A percentile compares a stretch with the other conserved stretches of the same genome.
Evolutionary conservation across 352 stramenopile species (phyloP).

Genomic region (Phytopythium mirpurense): DNA sequence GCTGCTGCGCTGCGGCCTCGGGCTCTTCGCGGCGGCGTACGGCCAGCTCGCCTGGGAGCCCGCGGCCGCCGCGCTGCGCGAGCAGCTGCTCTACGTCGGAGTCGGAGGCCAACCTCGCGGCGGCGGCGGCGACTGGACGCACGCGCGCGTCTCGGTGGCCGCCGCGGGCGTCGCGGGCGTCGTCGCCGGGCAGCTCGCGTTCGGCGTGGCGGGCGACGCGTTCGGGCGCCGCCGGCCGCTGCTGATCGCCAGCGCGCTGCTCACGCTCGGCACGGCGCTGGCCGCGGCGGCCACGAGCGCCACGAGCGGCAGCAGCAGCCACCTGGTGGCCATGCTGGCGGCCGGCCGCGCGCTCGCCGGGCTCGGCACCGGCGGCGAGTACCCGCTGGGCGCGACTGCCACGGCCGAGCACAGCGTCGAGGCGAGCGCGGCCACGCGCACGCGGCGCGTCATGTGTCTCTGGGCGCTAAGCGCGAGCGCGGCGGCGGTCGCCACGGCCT

Average conservation of each 20-base stretch:
- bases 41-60: background rate
- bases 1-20: constrained; percentile 1
- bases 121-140: background rate
- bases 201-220: constrained; percentile 28
- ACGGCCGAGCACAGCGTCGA: background rate
- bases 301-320: background rate
- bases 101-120: no score
- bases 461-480: background rate
- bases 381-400: background rate
- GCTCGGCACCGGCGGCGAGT: constrained; percentile 1
- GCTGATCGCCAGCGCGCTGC: background rate
- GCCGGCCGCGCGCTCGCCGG: background rate
- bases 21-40: constrained; percentile 1
- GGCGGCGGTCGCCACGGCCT: background rate
- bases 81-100: background rate
- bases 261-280: background rate
- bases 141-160: constrained; percentile 12
- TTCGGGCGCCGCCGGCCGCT: constrained; percentile 17
- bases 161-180: constrained; percentile 26
- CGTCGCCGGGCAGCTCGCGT: constrained; percentile 30
- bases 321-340: background rate
- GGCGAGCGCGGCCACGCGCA: background rate
- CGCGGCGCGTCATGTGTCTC: background rate
- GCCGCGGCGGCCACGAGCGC: background rate
- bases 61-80: background rate